Percentiles rank a stretch among this genome's conserved stretches.
Conservation (phyloP, 164 flowering plant genomes). For the Paratinospora sagittata region DNA sequence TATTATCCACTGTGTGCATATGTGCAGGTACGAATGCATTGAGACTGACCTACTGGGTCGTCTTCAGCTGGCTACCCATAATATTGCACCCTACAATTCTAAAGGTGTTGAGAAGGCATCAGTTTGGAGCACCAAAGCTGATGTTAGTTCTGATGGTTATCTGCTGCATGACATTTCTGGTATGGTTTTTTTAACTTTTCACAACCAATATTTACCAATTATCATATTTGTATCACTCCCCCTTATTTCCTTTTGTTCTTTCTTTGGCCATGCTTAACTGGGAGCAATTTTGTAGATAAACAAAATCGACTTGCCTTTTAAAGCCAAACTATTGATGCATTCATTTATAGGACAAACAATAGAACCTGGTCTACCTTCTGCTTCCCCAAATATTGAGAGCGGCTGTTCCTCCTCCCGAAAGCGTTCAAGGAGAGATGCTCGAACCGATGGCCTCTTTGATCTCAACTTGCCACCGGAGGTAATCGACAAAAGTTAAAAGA, state of each 20-base stretch:
- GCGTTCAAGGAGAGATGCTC: constrained; percentile 27
- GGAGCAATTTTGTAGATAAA: constrained; percentile 18
- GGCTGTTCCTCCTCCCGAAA: constrained; percentile 33
- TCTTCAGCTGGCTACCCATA: constrained; percentile 39
- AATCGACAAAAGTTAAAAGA: constrained; percentile 32
- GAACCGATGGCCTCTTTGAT: constrained; percentile 25
- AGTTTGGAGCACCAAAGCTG: constrained; percentile 22
- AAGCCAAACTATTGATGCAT: constrained; percentile 16
- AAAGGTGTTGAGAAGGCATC: constrained; percentile 66
- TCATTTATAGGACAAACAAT: constrained; percentile 30
- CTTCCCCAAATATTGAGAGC: constrained; percentile 22
- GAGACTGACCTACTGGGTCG: constrained; percentile 71
- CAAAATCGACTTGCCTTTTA: constrained; percentile 15
- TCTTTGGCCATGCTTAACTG: background rate
- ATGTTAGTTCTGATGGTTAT: constrained; percentile 5
- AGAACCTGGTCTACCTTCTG: constrained; percentile 22
- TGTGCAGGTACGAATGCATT: constrained; percentile 80
- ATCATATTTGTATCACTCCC: background rate
- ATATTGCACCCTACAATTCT: constrained; percentile 70
- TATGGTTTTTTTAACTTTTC: background rate
- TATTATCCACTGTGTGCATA: background rate
- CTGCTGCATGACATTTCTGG: constrained; percentile 13
- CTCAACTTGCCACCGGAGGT: constrained; percentile 47
- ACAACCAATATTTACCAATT: background rate
- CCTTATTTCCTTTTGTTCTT: background rate